Percentiles rank a stretch among this genome's conserved stretches.
Conservation (phyloP, 805 yeast genomes). For the Metschnikowia baotianmanensis region DNA sequence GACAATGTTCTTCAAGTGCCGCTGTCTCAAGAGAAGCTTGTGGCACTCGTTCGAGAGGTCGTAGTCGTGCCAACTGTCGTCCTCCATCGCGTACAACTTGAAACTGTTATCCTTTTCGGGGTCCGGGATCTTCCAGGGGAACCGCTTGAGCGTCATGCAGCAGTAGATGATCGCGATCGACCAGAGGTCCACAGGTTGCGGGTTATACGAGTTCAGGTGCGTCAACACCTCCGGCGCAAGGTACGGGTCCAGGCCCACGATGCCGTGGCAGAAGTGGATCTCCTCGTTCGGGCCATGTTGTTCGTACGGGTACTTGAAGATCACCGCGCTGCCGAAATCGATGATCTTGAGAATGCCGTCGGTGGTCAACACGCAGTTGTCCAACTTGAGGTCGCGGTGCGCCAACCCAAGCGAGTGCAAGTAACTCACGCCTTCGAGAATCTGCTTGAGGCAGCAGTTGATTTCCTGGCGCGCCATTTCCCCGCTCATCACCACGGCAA, state of each 20-base stretch:
- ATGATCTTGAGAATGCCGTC: constrained; percentile 75
- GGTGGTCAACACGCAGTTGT: constrained; percentile 74
- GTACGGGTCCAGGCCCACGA: constrained; percentile 85
- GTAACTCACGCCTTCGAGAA: constrained; percentile 68
- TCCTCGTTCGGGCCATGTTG: constrained; percentile 47
- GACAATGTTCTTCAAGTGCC: constrained; percentile 50
- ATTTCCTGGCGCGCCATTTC: constrained; percentile 78
- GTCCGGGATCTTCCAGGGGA: constrained; percentile 86
- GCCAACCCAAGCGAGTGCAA: constrained; percentile 77
- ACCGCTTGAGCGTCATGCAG: constrained; percentile 80
- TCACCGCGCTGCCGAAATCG: constrained; percentile 84
- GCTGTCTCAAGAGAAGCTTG: constrained; percentile 56
- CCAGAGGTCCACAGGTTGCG: constrained; percentile 81
- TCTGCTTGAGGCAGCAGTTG: constrained; percentile 77
- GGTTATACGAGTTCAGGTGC: constrained; percentile 58
- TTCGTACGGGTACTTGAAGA: constrained; percentile 72
- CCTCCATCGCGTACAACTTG: constrained; percentile 59
- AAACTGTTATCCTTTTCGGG: constrained; percentile 61
- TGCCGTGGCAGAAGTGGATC: constrained; percentile 50
- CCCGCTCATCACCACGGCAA: constrained; percentile 85
- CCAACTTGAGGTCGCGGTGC: constrained; percentile 79
- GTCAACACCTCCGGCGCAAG: constrained; percentile 76
- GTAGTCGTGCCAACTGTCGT: constrained; percentile 78
- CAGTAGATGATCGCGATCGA: constrained; percentile 81
- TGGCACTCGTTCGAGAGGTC: constrained; percentile 69